Percentiles rank a stretch among this genome's conserved stretches.
Conservation (phyloP, 495 filamentous ascomycete genomes). For the Aspergillus asperescens region DNA sequence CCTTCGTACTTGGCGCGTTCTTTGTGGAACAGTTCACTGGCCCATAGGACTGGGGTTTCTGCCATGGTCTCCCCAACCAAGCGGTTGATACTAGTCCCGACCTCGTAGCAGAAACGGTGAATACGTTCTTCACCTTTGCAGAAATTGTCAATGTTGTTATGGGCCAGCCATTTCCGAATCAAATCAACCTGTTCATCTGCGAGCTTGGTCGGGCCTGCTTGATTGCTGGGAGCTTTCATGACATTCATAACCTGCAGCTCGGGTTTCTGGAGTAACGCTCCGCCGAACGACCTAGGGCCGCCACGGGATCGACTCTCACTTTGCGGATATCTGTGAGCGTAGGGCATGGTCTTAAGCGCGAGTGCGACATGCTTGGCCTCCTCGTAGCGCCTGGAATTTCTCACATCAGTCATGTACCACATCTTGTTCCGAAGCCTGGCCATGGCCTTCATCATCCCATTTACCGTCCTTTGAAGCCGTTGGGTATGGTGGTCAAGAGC, state of each 20-base stretch:
- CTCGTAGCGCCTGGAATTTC: constrained; percentile 84
- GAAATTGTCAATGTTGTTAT: constrained; percentile 83
- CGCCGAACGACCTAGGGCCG: constrained; percentile 43
- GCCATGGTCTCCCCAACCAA: constrained; percentile 81
- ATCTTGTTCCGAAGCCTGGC: constrained; percentile 72
- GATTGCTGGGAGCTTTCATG: constrained; percentile 73
- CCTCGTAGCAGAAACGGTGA: constrained; percentile 87
- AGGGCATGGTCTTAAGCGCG: constrained; percentile 86
- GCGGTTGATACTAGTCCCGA: constrained; percentile 80
- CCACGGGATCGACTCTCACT: constrained; percentile 47
- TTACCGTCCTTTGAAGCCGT: constrained; percentile 33
- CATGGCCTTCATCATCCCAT: constrained; percentile 32
- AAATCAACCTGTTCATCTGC: constrained; percentile 93
- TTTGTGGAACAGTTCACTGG: constrained; percentile 77
- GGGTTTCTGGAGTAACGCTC: constrained; percentile 71
- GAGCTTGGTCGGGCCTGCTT: constrained; percentile 89
- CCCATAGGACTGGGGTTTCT: constrained; percentile 87
- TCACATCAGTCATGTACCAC: constrained; percentile 98
- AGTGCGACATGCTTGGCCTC: constrained; percentile 80
- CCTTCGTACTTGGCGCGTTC: constrained; percentile 75
- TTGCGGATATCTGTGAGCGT: constrained; percentile 41
- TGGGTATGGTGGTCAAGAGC: constrained; percentile 34
- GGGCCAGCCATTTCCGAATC: constrained; percentile 76
- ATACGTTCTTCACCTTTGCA: constrained; percentile 94
- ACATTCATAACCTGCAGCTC: constrained; percentile 85